A percentile compares a stretch with the other conserved stretches of the same genome.
These are phyloP conservation scores for Gossypium herbaceum DNA, from an alignment of 345 rosid species.

Conservation along the genomic window DNA sequence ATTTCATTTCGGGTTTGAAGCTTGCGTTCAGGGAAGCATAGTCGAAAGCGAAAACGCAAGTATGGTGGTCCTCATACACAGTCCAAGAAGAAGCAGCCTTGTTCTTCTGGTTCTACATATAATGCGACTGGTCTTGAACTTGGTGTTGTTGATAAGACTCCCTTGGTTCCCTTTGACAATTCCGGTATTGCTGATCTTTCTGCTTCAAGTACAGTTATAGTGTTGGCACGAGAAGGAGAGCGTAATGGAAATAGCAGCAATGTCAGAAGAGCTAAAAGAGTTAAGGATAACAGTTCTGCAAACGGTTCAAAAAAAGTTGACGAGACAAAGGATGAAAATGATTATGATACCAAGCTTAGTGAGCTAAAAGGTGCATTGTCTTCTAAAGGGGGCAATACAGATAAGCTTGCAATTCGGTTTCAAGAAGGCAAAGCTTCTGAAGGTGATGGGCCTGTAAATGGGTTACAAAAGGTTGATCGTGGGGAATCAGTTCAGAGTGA, in stretches of 20 bases:
- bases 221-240: conserved; percentile 32
- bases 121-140: conserved; percentile 28
- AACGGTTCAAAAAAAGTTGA: conserved; percentile 31
- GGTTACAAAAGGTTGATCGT: conserved; percentile 42
- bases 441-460: conserved; percentile 42
- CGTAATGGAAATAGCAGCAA: conserved; percentile 30
- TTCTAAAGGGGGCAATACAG: conserved; percentile 40
- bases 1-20: conserved; percentile 37
- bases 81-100: conserved; percentile 71
- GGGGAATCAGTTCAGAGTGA: conserved; percentile 45
- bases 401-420: conserved; percentile 41
- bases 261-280: conserved; percentile 30
- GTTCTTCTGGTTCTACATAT: conserved; percentile 27
- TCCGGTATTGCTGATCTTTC: conserved; percentile 31
- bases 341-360: conserved; percentile 83
- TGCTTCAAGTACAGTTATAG: conserved; percentile 27
- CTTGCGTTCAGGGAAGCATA: conserved; percentile 62
- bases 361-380: conserved; percentile 62
- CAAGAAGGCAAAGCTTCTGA: conserved; percentile 46
- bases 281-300: conserved; percentile 41
- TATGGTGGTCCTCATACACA: conserved; percentile 47
- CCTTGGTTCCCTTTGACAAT: conserved; percentile 38
- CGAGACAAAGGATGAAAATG: conserved; percentile 46
- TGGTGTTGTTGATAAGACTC: conserved; percentile 33
- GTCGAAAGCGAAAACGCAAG: conserved; percentile 85